Evolutionary conservation across 2,329 filamentous ascomycete species (phyloP).

Genomic region (Hypocreales sp.): DNA sequence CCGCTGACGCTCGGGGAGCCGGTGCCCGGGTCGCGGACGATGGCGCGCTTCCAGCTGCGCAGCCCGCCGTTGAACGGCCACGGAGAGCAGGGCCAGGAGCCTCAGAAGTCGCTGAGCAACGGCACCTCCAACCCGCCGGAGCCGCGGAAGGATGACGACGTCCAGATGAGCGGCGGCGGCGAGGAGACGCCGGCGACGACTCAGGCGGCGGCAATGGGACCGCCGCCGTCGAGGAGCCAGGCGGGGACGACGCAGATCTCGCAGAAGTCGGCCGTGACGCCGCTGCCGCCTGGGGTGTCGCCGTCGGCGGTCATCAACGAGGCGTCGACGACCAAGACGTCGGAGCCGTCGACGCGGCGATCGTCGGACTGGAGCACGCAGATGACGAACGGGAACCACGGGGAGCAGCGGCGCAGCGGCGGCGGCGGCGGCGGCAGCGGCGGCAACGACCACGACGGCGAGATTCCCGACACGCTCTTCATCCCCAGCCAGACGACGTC

Average conservation of each 20-base stretch:
- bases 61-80: constrained; percentile 45
- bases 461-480: constrained; percentile 40
- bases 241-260: constrained; percentile 43
- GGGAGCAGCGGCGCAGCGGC: too few relatives aligned
- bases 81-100: constrained; percentile 17
- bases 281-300: constrained; percentile 40
- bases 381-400: constrained; percentile 50
- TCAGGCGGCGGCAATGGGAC: constrained; percentile 30
- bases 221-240: constrained; percentile 25
- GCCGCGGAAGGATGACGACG: constrained; percentile 33
- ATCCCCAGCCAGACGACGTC: constrained; percentile 29
- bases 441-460: constrained; percentile 17
- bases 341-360: constrained; percentile 49
- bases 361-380: constrained; percentile 56
- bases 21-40: constrained; percentile 37
- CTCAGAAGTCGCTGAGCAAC: constrained; percentile 31
- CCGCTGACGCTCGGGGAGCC: constrained; percentile 48
- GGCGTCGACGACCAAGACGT: constrained; percentile 86
- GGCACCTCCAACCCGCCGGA: constrained; percentile 36
- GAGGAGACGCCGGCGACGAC: constrained; percentile 30
- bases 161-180: constrained; percentile 45
- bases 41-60: constrained; percentile 38
- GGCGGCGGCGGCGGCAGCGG: too few relatives aligned
- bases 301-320: constrained; percentile 57
- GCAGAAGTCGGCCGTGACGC: constrained; percentile 45